Evolutionary conservation across 768 basidiomycete species (phyloP).

Genomic region (Tulasnella sp.): DNA sequence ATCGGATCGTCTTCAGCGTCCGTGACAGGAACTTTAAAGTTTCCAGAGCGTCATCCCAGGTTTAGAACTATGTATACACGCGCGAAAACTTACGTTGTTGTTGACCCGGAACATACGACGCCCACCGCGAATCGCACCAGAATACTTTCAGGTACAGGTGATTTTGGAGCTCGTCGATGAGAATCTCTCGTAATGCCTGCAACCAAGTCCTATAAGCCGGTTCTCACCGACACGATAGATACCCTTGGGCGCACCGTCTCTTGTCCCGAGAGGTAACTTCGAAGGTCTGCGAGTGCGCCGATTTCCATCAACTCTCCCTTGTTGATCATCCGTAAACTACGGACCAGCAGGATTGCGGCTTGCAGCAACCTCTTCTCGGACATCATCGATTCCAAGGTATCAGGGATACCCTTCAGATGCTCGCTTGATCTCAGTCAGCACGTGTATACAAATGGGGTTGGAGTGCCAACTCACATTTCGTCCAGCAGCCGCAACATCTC

Average conservation of each 20-base stretch:
- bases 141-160: conserved; percentile 97
- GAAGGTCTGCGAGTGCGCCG: conserved; percentile 86
- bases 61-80: conserved; percentile 4
- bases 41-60: conserved; percentile 22
- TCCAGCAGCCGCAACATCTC: conserved; percentile 95
- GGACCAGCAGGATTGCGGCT: conserved; percentile 80
- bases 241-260: conserved; percentile 61
- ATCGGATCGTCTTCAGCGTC: conserved; percentile 50
- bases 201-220: neutral
- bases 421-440: conserved; percentile 55
- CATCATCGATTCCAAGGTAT: conserved; percentile 87
- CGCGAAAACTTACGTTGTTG: conserved; percentile 54
- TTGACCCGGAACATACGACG: conserved; percentile 76
- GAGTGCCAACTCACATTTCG: conserved; percentile 65
- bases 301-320: conserved; percentile 92
- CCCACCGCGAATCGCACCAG: conserved; percentile 94
- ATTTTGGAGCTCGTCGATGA: conserved; percentile 91
- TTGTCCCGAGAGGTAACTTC: conserved; percentile 78
- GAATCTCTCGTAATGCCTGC: conserved; percentile 85
- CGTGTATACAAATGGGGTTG: conserved; percentile 17
- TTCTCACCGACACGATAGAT: neutral
- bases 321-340: conserved; percentile 85
- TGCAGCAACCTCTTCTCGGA: conserved; percentile 91
- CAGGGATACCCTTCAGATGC: conserved; percentile 83
- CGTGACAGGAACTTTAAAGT: conserved; percentile 56